Evolutionary conservation across 768 basidiomycete genomes (phyloP), one percentile per base, ranked within the genome.

Genomic region (Mrakia gelida): DNA sequence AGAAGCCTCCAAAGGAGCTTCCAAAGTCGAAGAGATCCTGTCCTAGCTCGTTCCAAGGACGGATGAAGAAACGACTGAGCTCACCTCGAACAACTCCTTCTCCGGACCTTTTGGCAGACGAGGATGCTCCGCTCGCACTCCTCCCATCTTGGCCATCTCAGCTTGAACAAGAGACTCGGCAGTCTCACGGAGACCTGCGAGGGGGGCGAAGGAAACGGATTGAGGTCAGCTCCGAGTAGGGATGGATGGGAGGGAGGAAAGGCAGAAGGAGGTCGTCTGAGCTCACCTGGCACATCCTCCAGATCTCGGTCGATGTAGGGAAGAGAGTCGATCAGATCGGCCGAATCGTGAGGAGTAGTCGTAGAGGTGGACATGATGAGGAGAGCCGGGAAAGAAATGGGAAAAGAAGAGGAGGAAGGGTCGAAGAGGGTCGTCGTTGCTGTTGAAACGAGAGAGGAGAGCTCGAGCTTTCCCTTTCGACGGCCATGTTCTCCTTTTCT

Each of bases 271-370:
- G 45, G 28, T 23, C 13, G 75, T 23, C 43, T 23, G 76, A 38
- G 8, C 75, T 26, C 26, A 79, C 78, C 74, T 23, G 78, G 67
- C 15, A 75, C 67, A 23, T 75, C 74, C 68, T 79, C 78, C 32
- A 79, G 78, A 30, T 79, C 65, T 32, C 73, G 56, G 63, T 79
- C 78, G 41, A 75, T 70, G 45, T 79, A 79, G 21, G 78, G 78
- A 28, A 79, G 71, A 38, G 78, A 70, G 62, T 79, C 78, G 23
- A 79, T 70, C 21, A 75, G 67, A 30, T 75, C 75, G 2, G 16
- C 43, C 18, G 41, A 75, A 13, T 62, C 67, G 30, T 67, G 59
- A 45, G 67, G 59, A 11, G 52, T 41, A n/a, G 52, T 41, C 10
- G 52, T 61, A 21, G 32, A 56, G 16, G 45, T 30, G 15, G 54